phyloP scores from a whole-genome alignment of 345 rosid genomes.

The Laguncularia racemosa region DNA sequence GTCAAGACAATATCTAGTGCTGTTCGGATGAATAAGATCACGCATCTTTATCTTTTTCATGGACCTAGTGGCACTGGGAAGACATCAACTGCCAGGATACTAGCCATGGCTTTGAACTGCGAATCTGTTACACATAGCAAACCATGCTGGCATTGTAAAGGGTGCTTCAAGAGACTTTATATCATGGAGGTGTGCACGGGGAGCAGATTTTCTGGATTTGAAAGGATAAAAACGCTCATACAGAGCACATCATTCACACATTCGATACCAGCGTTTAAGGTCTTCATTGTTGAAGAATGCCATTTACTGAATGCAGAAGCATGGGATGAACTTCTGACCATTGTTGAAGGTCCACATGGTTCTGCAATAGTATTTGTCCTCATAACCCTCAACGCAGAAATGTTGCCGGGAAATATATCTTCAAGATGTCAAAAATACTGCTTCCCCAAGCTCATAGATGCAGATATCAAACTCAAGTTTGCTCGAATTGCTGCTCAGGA shows the following conservation, averaged over 20 bases:
- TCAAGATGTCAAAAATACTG: conserved; percentile 27
- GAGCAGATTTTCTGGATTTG: conserved; percentile 21
- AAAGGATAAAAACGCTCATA: conserved; percentile 21
- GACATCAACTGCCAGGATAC: conserved; percentile 20
- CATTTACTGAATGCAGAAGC: conserved; percentile 21
- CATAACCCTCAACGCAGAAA: conserved; percentile 12
- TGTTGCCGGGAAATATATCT: conserved; percentile 16
- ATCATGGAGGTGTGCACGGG: conserved; percentile 19
- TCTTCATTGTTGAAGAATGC: conserved; percentile 27
- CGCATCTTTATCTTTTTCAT: conserved; percentile 23
- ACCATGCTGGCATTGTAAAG: conserved; percentile 28
- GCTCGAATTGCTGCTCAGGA: conserved; percentile 13
- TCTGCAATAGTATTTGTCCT: conserved; percentile 16
- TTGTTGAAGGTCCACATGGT: conserved; percentile 9
- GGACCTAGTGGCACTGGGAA: conserved; percentile 35
- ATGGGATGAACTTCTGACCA: conserved; percentile 25
- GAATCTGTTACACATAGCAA: conserved; percentile 6
- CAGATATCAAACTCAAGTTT: conserved; percentile 20
- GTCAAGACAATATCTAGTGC: conserved; percentile 16
- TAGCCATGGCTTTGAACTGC: conserved; percentile 22
- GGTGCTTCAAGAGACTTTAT: conserved; percentile 22
- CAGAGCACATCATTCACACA: conserved; percentile 21
- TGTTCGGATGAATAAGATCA: conserved; percentile 12
- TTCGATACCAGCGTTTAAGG: conserved; percentile 19
- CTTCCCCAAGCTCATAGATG: conserved; percentile 24